Conservation (phyloP, 441 rosid genomes). For the Dalechampia spathulata region DNA sequence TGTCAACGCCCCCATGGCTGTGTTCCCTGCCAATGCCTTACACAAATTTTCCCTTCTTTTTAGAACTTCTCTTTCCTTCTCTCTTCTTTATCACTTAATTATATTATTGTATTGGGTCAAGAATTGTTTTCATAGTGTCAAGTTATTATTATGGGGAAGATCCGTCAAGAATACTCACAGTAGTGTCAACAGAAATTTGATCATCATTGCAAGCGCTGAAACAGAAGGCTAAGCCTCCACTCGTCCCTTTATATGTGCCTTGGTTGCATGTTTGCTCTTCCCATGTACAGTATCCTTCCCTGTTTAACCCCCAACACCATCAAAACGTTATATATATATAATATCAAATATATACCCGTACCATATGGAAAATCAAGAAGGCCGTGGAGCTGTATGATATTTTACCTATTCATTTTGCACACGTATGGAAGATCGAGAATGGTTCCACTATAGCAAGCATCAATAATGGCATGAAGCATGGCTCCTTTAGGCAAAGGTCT, state of each 20-base stretch:
- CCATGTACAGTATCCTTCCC: conserved; percentile 57
- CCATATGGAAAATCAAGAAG: background rate
- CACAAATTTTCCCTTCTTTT: background rate
- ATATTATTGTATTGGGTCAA: no score
- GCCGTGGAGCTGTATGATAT: no score
- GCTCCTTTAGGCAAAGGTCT: conserved; percentile 61
- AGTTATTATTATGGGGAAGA: no score
- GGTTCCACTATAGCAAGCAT: conserved; percentile 77
- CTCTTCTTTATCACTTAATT: no score
- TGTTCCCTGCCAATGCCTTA: conserved; percentile 63
- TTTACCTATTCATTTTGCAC: conserved; percentile 63
- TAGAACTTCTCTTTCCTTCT: no score
- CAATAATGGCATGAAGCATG: conserved; percentile 67
- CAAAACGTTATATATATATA: background rate
- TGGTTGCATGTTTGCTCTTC: conserved; percentile 37
- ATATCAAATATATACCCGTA: background rate
- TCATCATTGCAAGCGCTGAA: conserved; percentile 73
- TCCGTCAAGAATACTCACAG: conserved; percentile 36
- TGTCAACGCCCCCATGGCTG: conserved; percentile 66
- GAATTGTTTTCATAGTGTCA: no score
- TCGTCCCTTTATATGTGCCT: conserved; percentile 43
- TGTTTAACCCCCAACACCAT: conserved; percentile 12
- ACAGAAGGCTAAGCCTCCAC: conserved; percentile 57
- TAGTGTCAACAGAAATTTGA: conserved; percentile 43
- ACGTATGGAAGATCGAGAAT: conserved; percentile 58